Conservation (phyloP, 2,329 filamentous ascomycete genomes). For the Alternaria arborescens region DNA sequence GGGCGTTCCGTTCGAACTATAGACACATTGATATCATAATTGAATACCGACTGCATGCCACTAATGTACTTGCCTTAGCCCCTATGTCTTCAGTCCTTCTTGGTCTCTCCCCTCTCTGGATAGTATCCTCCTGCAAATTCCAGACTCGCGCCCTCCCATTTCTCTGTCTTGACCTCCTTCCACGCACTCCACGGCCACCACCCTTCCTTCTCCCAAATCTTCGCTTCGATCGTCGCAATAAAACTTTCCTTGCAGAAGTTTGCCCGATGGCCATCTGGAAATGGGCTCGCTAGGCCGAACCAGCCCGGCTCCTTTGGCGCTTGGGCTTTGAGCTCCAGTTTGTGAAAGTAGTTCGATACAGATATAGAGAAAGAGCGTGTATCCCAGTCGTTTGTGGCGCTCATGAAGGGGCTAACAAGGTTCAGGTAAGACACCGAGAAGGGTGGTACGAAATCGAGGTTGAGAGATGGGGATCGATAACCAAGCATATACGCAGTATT, state of each 20-base stretch:
- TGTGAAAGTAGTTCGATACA: conserved; percentile 52
- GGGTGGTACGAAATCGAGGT: conserved; percentile 57
- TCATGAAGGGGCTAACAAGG: conserved; percentile 54
- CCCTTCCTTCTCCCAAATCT: conserved; percentile 52
- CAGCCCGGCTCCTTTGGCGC: conserved; percentile 55
- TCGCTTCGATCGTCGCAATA: conserved; percentile 54
- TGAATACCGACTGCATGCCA: neutral
- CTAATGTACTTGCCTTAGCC: neutral
- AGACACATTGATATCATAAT: neutral
- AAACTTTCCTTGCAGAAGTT: conserved; percentile 60
- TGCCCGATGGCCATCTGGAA: conserved; percentile 56
- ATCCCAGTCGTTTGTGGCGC: conserved; percentile 53
- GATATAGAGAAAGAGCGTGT: conserved; percentile 50
- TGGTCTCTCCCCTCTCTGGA: conserved; percentile 52
- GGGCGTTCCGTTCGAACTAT: neutral
- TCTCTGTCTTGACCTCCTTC: conserved; percentile 51
- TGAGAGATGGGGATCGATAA: conserved; percentile 50
- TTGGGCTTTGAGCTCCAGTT: conserved; percentile 52
- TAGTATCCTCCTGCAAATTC: conserved; percentile 62
- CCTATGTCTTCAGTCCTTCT: conserved; percentile 29
- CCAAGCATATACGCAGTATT: conserved; percentile 57
- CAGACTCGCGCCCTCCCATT: conserved; percentile 55
- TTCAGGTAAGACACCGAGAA: conserved; percentile 49
- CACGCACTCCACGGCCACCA: conserved; percentile 48
- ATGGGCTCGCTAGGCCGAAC: conserved; percentile 58